Evolutionary conservation across 768 basidiomycete genomes (phyloP), one percentile per base, ranked within the genome.

Genomic region (Lactarius indigo): DNA sequence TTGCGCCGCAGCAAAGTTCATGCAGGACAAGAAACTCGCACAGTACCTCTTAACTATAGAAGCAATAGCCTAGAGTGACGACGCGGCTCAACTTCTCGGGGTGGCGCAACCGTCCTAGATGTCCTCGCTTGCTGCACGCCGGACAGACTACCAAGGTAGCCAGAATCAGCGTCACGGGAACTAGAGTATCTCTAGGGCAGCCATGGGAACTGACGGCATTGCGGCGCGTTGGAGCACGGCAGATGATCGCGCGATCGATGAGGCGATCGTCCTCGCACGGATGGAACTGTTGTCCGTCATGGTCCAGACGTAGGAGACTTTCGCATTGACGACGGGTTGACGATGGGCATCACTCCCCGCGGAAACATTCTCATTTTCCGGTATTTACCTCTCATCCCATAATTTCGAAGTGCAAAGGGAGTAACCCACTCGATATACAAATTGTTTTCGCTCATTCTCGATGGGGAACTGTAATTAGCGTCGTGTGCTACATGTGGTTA

Each of bases 51-150:
- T 98, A 39, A 85, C 88, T 0, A 76, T 87, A 23, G 87, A 91
- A 68, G 90, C 96, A 74, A 96, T 98, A 94, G 81, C 91, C 61
- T 93, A 97, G 73, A 94, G 97, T 72, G 93, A 93, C 95, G 0
- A 94, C 94, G 0, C 75, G 98, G 26, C 77, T 98, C 61, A 80
- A 98, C 50, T 88, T 97, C 73, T 91, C 90, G 0, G 96, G 96
- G 1, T 93, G 98, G 72, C 87, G 42, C 20, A 20, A 44, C 8
- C 20, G 95, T 85, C 92, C 0, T 79, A 76, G 6, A 94, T 96
- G 92, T 80, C 89, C 3, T 75, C 81, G 31, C 78, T 98, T 26
- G 30, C 61, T 8, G 30, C 61, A 0, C 39, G 50, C 5, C 65
- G 61, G 13, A 57, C 61, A 15, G 30, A 63, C 39, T 57, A 61